phyloP scores from a whole-genome alignment of 2,329 filamentous ascomycete species.

The Helminthosporium solani region DNA sequence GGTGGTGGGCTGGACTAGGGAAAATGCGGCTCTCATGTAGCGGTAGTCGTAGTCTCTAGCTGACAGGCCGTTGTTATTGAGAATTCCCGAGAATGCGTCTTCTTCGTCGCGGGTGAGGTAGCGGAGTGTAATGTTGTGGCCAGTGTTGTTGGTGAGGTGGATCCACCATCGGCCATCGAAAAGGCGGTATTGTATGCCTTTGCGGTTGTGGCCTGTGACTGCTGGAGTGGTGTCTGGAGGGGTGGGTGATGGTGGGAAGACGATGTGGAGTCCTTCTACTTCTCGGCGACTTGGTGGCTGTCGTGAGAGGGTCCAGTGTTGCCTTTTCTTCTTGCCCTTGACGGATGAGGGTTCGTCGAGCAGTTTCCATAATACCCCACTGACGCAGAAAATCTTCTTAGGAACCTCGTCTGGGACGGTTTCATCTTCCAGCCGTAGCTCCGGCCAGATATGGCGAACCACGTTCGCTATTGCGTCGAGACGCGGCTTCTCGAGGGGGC shows the following conservation, averaged over 20 bases:
- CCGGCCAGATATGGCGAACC: slow-evolving; percentile 46
- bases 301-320: slow-evolving; percentile 31
- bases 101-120: slow-evolving; percentile 22
- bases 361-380: slow-evolving; percentile 29
- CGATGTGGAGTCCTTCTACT: background rate
- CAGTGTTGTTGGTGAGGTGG: slow-evolving; percentile 41
- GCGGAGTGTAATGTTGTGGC: slow-evolving; percentile 42
- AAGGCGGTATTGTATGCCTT: slow-evolving; percentile 41
- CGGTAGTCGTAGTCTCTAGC: background rate
- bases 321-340: slow-evolving; percentile 8
- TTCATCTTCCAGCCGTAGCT: slow-evolving; percentile 12
- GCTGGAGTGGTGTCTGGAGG: slow-evolving; percentile 3
- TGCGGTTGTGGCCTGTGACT: background rate
- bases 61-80: background rate
- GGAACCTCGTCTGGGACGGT: background rate
- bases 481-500: slow-evolving; percentile 48
- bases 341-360: slow-evolving; percentile 13
- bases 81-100: slow-evolving; percentile 7
- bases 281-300: slow-evolving; percentile 19
- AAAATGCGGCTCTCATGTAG: background rate
- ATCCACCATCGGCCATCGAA: slow-evolving; percentile 62
- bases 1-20: background rate
- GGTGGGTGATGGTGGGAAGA: slow-evolving; percentile 15
- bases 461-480: slow-evolving; percentile 47
- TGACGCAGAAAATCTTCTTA: slow-evolving; percentile 19